Percentiles rank a stretch among this genome's conserved stretches.
These are phyloP conservation scores for Apiospora rasikravindrae DNA, from an alignment of 2,329 filamentous ascomycete genomes.

Conservation along the genomic window DNA sequence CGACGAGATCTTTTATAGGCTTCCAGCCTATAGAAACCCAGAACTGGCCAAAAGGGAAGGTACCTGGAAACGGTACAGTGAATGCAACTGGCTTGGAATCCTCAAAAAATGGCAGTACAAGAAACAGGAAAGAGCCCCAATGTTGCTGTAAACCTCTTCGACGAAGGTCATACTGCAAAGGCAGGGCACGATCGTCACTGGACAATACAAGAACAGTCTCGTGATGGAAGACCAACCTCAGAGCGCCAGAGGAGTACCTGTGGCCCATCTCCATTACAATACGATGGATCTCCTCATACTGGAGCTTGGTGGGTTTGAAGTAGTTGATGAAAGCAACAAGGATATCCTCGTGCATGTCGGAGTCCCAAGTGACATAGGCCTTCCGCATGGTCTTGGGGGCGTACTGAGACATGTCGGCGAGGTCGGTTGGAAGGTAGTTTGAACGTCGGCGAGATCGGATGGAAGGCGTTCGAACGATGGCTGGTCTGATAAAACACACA, in stretches of 20 bases:
- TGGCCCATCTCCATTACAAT: constrained; percentile 35
- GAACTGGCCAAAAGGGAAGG: background rate
- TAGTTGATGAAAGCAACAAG: constrained; percentile 47
- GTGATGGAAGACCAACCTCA: constrained; percentile 28
- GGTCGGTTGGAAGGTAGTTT: background rate
- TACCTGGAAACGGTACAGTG: background rate
- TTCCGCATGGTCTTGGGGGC: background rate
- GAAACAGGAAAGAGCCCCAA: too few relatives aligned
- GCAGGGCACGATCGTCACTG: too few relatives aligned
- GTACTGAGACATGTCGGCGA: constrained; percentile 28
- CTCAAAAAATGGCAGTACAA: too few relatives aligned
- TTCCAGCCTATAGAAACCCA: background rate
- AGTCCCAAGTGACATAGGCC: constrained; percentile 42
- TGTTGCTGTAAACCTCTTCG: too few relatives aligned
- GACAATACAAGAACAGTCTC: background rate
- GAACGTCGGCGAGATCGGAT: background rate
- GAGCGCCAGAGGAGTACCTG: constrained; percentile 33
- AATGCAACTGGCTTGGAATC: background rate
- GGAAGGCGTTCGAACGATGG: too few relatives aligned
- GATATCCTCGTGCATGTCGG: constrained; percentile 49
- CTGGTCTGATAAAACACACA: too few relatives aligned
- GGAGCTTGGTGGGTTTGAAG: constrained; percentile 41
- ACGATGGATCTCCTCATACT: constrained; percentile 36
- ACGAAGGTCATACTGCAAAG: too few relatives aligned
- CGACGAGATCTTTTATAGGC: background rate